Evolutionary conservation across 2,329 filamentous ascomycete genomes (phyloP).

Genomic region (Lasiodiplodia citricola): DNA sequence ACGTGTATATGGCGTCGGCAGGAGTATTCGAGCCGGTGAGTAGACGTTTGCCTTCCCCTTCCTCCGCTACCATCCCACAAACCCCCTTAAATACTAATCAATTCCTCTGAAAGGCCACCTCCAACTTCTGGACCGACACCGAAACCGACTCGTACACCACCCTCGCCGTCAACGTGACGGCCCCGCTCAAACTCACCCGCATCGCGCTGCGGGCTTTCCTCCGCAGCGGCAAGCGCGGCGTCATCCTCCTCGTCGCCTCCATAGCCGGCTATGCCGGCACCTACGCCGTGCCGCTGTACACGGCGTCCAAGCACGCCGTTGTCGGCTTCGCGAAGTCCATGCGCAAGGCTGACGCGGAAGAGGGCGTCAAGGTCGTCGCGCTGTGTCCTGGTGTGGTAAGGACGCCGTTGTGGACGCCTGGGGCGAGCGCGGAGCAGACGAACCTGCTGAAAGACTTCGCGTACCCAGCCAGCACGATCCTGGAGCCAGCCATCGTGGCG

Average conservation of each 20-base stretch:
- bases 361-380: constrained; percentile 26
- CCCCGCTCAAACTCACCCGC: constrained; percentile 25
- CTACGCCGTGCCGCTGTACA: constrained; percentile 26
- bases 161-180: constrained; percentile 24
- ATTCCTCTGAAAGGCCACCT: constrained; percentile 5
- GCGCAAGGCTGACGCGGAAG: constrained; percentile 8
- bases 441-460: neutral
- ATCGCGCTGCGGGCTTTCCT: constrained; percentile 23
- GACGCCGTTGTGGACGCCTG: neutral
- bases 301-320: constrained; percentile 25
- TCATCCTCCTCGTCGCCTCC: constrained; percentile 21
- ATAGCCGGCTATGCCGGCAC: constrained; percentile 22
- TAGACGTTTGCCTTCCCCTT: neutral
- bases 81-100: neutral
- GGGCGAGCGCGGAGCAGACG: too few relatives aligned
- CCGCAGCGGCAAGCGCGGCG: constrained; percentile 15
- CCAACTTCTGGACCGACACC: constrained; percentile 26
- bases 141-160: constrained; percentile 16
- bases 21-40: constrained; percentile 27
- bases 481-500: constrained; percentile 1
- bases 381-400: constrained; percentile 20
- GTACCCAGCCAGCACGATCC: neutral
- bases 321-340: constrained; percentile 25
- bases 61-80: neutral
- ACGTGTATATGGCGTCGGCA: constrained; percentile 24